Base-by-base conservation (phyloP, 2,329 filamentous ascomycete genomes). In the Diaporthe citriasiana region DNA sequence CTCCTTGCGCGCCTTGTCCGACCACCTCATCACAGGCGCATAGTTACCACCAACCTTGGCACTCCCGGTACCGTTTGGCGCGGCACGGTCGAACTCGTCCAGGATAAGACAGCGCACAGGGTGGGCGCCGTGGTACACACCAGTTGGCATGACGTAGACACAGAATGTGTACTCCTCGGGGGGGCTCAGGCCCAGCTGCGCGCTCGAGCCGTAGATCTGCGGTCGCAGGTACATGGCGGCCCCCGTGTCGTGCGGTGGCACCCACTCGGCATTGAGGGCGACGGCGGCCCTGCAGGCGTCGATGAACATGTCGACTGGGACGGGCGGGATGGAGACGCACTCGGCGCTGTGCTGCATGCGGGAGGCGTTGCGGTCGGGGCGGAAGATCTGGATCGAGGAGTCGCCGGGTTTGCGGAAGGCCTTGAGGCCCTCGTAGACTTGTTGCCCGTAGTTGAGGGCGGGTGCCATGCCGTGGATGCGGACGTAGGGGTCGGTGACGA, bases 21-120 rank as follows among this genome's bases (percentile, higher is more conserved):
- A 97, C 89, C 94, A 95, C 72, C 93, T 89, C 79, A 98, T 84
- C 7, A 98, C 96, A 3, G 96, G 96, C 13, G 95, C 96, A 81
- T 98, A 98, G 85, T 98, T 98, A 19, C 96, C 97, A 35, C 97
- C 96, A 4, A 98, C 89, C 85, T 98, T 98, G n/a, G 95, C 96
- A 76, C 91, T 92, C 0, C 96, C 96, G 0, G 94, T 97, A 0
- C 96, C 96, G 79, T 95, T 91, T 0, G 97, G 96, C n/a, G 96
- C 96, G 0, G 95, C 91, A 40, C 96, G 94, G 83, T 98, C 96
- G 81, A 98, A 98, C 40, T 97, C 93, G 80, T 98, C 96, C 3
- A 98, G 88, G 74, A 98, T 93, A 70, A 98, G 85, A 1, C 93
- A 94, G 80, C 93, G 92, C n/a, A 98, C 95, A 0, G 96, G 94